Conservation (phyloP, 345 rosid species). For the Tarenaya hassleriana region DNA sequence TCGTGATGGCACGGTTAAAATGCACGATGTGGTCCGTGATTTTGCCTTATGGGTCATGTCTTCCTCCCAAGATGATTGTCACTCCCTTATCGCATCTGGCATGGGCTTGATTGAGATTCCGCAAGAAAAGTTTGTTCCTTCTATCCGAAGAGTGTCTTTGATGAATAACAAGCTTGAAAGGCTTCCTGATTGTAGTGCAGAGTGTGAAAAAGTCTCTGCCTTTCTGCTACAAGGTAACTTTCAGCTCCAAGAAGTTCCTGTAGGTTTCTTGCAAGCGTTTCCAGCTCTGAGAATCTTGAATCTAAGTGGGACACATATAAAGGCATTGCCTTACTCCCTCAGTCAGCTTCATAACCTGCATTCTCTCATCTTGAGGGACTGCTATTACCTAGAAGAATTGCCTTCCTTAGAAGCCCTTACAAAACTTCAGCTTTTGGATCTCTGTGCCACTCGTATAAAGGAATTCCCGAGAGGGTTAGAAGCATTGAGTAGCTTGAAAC, state of each 20-base stretch:
- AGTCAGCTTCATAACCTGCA: conserved; percentile 25
- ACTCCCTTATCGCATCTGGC: conserved; percentile 32
- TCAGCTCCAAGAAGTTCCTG: conserved; percentile 23
- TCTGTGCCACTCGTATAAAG: conserved; percentile 30
- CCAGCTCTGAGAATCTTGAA: conserved; percentile 32
- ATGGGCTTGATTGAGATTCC: conserved; percentile 23
- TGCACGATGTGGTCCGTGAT: conserved; percentile 48
- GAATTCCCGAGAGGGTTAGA: conserved; percentile 33
- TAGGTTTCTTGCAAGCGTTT: conserved; percentile 24
- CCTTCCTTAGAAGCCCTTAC: conserved; percentile 31
- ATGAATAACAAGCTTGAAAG: conserved; percentile 30
- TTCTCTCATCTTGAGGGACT: conserved; percentile 33
- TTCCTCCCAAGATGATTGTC: conserved; percentile 19
- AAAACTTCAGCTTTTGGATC: conserved; percentile 38
- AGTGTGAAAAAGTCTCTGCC: conserved; percentile 26
- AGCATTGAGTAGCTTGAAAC: conserved; percentile 25
- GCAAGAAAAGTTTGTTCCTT: conserved; percentile 16
- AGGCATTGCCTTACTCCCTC: conserved; percentile 29
- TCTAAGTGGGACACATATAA: conserved; percentile 30
- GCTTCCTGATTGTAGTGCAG: conserved; percentile 19
- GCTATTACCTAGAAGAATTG: conserved; percentile 27
- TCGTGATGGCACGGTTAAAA: conserved; percentile 29
- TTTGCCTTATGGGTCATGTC: conserved; percentile 37
- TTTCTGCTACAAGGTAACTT: conserved; percentile 35
- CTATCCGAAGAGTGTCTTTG: conserved; percentile 37